Evolutionary conservation across 2,329 filamentous ascomycete genomes (phyloP).

Genomic region (Metarhizium sp.): DNA sequence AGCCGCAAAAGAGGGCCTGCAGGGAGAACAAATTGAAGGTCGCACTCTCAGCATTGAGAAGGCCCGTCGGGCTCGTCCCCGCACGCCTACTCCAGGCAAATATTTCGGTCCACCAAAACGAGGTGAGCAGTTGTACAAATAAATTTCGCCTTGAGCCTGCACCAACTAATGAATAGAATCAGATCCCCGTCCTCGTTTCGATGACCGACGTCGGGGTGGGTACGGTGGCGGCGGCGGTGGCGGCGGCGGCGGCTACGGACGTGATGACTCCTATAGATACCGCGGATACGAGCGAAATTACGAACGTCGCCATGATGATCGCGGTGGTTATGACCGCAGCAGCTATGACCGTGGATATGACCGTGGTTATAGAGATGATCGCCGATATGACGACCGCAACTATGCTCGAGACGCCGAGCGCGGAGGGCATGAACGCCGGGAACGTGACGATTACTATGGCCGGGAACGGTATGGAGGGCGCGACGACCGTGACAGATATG

Average conservation of each 20-base stretch:
- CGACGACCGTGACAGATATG: slow-evolving; percentile 36
- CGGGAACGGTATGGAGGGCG: slow-evolving; percentile 31
- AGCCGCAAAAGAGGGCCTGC: slow-evolving; percentile 89
- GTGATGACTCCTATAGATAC: slow-evolving; percentile 51
- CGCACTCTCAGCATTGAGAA: slow-evolving; percentile 98
- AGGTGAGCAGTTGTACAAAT: slow-evolving; percentile 47
- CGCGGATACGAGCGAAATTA: slow-evolving; percentile 34
- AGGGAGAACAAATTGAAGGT: slow-evolving; percentile 91
- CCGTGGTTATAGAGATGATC: slow-evolving; percentile 23
- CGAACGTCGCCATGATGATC: slow-evolving; percentile 37
- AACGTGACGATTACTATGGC: slow-evolving; percentile 30
- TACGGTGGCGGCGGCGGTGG: slow-evolving; percentile 35
- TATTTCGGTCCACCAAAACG: slow-evolving; percentile 98
- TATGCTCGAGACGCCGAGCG: slow-evolving; percentile 50
- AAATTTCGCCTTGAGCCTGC: not conserved
- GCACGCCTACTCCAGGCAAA: slow-evolving; percentile 95
- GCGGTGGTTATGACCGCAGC: slow-evolving; percentile 26
- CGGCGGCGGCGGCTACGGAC: slow-evolving; percentile 32
- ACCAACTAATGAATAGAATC: slow-evolving; percentile 12
- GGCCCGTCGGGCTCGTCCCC: slow-evolving; percentile 86
- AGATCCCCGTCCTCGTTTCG: slow-evolving; percentile 37
- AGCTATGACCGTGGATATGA: slow-evolving; percentile 43
- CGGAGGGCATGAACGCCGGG: slow-evolving; percentile 42
- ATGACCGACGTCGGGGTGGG: slow-evolving; percentile 56
- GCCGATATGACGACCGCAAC: slow-evolving; percentile 36